Base-by-base conservation (phyloP, 805 yeast species). In the Candida maris region DNA sequence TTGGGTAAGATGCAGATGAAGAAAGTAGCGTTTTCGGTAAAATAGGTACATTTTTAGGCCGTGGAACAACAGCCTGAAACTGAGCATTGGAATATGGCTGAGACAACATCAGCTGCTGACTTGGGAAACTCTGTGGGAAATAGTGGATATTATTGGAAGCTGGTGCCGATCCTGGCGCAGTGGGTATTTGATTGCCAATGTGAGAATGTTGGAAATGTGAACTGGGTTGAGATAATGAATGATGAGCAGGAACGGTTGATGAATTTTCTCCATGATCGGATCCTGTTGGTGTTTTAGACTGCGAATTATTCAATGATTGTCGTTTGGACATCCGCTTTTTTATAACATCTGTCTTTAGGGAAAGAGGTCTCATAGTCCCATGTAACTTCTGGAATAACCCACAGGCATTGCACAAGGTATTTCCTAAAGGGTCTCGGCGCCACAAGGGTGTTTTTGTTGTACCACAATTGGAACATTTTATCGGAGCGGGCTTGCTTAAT, bases 371-470 rank as follows among this genome's bases (percentile, higher is more conserved):
- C 53, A 75, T 74, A 3, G 81, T 73, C 13, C 83, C 83, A 48
- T 77, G 83, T 14, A 77, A 56, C 48, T 77, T 77, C 36, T 71
- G 67, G 49, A 77, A 77, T 16, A 77, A 59, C 0, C 83, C 83
- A 60, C 83, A 77, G 0, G 83, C 83, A 50, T 77, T 77, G 52
- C 83, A 77, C 4, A 77, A 60, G 3, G 82, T 75, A 42, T 75
- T 73, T 1, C 83, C 83, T 19, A 58, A 64, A 5, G 78, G 70
- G 49, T 77, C 80, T 49, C 75, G 67, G 30, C 83, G 59, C 83
- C 83, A 77, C 17, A 77, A 60, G 1, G 83, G 83, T 0, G 83
- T 77, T 39, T 75, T 77, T 2, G 68, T 53, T 1, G 83, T 77
- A 31, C 74, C 71, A 52, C 83, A 77, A 56, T 77, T 77, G 38